phyloP scores from a whole-genome alignment of 2,329 filamentous ascomycete species.

The Ambrosiella cleistominuta region DNA sequence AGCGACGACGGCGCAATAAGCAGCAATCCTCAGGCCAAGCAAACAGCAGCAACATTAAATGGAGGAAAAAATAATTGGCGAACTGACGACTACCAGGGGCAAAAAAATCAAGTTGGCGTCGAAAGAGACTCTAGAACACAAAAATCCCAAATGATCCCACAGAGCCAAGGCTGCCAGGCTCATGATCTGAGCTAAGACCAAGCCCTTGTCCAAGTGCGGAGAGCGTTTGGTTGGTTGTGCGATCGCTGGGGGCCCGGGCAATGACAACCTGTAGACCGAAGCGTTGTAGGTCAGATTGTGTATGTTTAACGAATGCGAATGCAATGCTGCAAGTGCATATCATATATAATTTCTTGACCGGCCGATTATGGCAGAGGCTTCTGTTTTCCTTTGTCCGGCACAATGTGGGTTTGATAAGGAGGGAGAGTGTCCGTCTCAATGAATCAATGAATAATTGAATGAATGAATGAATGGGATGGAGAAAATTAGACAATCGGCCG shows the following conservation, averaged over 20 bases:
- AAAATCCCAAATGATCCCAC: not conserved
- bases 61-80: not conserved
- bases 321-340: not conserved
- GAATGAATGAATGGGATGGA: too few relatives aligned
- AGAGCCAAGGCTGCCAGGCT: not conserved
- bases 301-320: not conserved
- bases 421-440: not conserved
- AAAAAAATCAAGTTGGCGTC: not conserved
- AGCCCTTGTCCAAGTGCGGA: too few relatives aligned
- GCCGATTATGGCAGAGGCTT: not conserved
- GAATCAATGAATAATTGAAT: not conserved
- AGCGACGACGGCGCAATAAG: not conserved
- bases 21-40: not conserved
- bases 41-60: not conserved
- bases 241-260: not conserved
- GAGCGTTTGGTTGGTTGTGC: not conserved
- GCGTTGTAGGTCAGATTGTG: not conserved
- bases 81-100: not conserved
- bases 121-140: not conserved
- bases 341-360: too few relatives aligned
- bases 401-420: not conserved
- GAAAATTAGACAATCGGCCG: too few relatives aligned
- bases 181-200: not conserved
- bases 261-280: not conserved
- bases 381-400: not conserved